These are phyloP conservation scores for Entomortierella chlamydospora DNA, from an alignment of 192 early-diverging fungal genomes.

Conservation along the genomic window DNA sequence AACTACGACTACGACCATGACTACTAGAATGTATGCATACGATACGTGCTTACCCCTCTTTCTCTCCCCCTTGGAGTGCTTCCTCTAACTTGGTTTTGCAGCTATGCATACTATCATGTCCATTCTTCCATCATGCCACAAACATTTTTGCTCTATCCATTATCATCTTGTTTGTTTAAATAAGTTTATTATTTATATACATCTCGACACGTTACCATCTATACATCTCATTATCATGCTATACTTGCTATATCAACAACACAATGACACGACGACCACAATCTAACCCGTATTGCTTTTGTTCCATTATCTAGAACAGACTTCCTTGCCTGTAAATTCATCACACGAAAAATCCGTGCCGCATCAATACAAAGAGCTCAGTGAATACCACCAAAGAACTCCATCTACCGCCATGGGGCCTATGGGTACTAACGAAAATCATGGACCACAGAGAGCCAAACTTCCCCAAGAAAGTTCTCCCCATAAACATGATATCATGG, in stretches of 20 bases:
- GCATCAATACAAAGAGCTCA: neutral
- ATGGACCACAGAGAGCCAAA: conserved; percentile 9
- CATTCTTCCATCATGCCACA: no score
- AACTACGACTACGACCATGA: no score
- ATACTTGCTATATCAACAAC: no score
- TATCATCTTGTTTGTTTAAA: no score
- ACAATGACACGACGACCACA: no score
- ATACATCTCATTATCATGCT: no score
- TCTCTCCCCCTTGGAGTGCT: neutral
- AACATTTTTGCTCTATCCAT: no score
- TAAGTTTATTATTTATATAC: no score
- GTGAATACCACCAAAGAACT: conserved; percentile 11
- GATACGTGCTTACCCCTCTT: neutral
- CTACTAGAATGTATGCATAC: neutral
- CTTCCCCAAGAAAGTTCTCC: neutral
- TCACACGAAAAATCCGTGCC: neutral
- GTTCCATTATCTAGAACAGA: no score
- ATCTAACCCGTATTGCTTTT: no score
- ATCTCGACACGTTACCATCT: no score
- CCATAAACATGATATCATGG: neutral
- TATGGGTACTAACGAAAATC: conserved; percentile 21
- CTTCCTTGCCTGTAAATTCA: neutral
- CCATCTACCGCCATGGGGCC: conserved; percentile 21
- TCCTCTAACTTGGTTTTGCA: conserved; percentile 1
- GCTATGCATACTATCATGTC: neutral